These are phyloP conservation scores for Cadophora gregata DNA, from an alignment of 2,329 filamentous ascomycete species.

Conservation along the genomic window DNA sequence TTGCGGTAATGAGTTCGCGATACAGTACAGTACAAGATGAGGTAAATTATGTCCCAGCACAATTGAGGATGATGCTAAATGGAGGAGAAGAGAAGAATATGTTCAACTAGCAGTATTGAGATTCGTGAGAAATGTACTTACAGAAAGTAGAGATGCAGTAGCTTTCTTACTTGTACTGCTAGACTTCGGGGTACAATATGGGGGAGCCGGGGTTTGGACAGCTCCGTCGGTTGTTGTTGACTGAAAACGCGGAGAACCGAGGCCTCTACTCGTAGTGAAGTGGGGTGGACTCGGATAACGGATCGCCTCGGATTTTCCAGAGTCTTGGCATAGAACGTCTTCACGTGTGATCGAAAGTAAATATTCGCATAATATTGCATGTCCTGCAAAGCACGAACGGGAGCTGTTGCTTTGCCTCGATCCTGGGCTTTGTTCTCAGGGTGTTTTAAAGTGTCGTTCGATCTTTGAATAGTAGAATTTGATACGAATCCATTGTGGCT, in stretches of 20 bases:
- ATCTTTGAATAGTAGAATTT: neutral
- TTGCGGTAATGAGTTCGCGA: slow-evolving; percentile 4
- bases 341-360: neutral
- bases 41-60: neutral
- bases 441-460: neutral
- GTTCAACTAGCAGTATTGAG: neutral
- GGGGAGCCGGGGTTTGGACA: slow-evolving; percentile 1
- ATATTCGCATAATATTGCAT: neutral
- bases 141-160: slow-evolving; percentile 1
- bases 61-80: neutral
- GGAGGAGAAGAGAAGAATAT: neutral
- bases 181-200: slow-evolving; percentile 6
- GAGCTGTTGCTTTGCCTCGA: neutral
- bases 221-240: slow-evolving; percentile 13
- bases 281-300: too few species aligned
- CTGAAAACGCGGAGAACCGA: slow-evolving; percentile 13
- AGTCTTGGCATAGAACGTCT: neutral
- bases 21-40: neutral
- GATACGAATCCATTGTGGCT: neutral
- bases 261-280: too few species aligned
- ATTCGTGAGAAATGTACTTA: neutral
- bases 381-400: neutral
- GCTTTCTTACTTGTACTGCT: slow-evolving; percentile 8
- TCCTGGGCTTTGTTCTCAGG: neutral
- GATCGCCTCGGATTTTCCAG: neutral